These are phyloP conservation scores for Pseudocercospora musae DNA, from an alignment of 2,329 filamentous ascomycete genomes.

Conservation along the genomic window DNA sequence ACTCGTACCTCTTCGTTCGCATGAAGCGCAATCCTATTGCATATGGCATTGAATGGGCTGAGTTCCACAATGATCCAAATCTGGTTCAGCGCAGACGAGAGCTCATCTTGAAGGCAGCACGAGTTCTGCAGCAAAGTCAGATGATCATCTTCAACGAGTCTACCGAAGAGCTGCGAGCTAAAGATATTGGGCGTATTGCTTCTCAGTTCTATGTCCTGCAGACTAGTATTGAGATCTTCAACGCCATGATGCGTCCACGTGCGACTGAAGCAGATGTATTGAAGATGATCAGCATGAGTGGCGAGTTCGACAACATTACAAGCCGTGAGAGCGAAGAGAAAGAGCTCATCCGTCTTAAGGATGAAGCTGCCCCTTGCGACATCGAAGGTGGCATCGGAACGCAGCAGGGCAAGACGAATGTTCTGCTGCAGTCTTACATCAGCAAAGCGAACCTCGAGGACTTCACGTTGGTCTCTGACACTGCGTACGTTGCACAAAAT, in stretches of 20 bases:
- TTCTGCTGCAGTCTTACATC: constrained; percentile 90
- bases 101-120: constrained; percentile 82
- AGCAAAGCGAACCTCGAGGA: constrained; percentile 84
- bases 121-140: constrained; percentile 83
- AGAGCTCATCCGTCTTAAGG: constrained; percentile 72
- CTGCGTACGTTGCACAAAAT: constrained; percentile 93
- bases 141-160: constrained; percentile 99
- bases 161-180: constrained; percentile 88
- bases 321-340: constrained; percentile 85
- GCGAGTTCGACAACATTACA: constrained; percentile 96
- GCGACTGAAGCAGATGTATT: constrained; percentile 89
- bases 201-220: constrained; percentile 97
- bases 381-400: constrained; percentile 65
- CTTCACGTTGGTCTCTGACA: constrained; percentile 88
- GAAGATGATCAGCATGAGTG: constrained; percentile 95
- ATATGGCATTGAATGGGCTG: constrained; percentile 93
- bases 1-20: constrained; percentile 94
- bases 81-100: constrained; percentile 82
- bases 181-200: constrained; percentile 93
- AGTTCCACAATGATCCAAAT: constrained; percentile 81
- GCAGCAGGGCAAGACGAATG: constrained; percentile 90
- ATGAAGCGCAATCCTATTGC: constrained; percentile 89
- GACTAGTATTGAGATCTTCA: constrained; percentile 92
- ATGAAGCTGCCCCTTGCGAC: constrained; percentile 71
- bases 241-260: constrained; percentile 82